Evolutionary conservation across 2,329 filamentous ascomycete genomes (phyloP).

Genomic region (Dothidotthia symphoricarpi): DNA sequence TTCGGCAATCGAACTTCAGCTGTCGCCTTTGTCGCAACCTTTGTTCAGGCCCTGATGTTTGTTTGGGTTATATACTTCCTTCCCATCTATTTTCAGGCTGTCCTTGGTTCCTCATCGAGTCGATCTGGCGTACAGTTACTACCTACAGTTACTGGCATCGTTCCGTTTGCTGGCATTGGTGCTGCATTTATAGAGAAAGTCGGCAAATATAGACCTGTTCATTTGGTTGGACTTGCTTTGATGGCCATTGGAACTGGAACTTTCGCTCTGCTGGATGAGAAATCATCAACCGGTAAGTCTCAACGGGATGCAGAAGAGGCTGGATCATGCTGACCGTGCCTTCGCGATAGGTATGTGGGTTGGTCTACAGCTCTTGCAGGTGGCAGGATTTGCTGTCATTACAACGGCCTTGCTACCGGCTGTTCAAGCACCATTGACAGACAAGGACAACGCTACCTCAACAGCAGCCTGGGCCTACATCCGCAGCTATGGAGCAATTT

Average conservation of each 20-base stretch:
- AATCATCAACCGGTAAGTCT: no score
- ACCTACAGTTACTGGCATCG: constrained; percentile 13
- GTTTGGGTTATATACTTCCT: constrained; percentile 46
- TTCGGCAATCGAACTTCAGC: constrained; percentile 47
- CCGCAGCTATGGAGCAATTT: constrained; percentile 13
- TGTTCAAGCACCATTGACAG: constrained; percentile 17
- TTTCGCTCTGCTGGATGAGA: constrained; percentile 6
- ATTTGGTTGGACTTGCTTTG: constrained; percentile 6
- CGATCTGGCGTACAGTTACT: constrained; percentile 40
- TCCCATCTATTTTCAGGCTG: constrained; percentile 50
- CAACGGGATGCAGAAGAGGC: constrained; percentile 4
- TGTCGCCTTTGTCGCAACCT: constrained; percentile 38
- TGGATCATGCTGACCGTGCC: constrained; percentile 7
- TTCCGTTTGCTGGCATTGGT: constrained; percentile 2
- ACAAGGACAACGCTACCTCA: constrained; percentile 8
- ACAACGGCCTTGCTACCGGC: constrained; percentile 46
- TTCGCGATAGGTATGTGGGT: constrained; percentile 3
- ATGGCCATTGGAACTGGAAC: constrained; percentile 3
- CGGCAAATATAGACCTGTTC: constrained; percentile 19
- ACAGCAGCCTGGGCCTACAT: constrained; percentile 13
- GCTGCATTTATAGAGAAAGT: constrained; percentile 14
- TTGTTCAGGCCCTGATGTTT: no score
- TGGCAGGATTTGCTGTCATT: no score
- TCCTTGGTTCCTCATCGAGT: constrained; percentile 36
- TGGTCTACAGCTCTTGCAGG: no score